These are phyloP conservation scores for Fusarium clavum DNA, from an alignment of 2,329 filamentous ascomycete genomes.

Conservation along the genomic window DNA sequence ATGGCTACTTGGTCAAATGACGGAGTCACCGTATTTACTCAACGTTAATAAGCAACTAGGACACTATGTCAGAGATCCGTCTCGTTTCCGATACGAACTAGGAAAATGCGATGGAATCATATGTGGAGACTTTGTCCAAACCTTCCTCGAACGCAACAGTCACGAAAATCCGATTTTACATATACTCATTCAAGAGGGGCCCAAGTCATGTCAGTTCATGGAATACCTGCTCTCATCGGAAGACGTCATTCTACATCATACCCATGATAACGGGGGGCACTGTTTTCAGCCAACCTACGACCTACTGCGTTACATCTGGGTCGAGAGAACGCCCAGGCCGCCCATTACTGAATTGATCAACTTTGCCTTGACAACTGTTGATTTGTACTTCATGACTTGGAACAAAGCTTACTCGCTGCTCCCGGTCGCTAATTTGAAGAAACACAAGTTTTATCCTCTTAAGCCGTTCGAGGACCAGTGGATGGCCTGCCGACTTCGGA, in stretches of 20 bases:
- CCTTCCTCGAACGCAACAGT: background rate
- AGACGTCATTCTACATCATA: too few species aligned
- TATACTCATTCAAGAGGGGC: background rate
- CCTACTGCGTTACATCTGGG: background rate
- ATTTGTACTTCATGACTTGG: conserved; percentile 1
- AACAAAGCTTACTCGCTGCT: conserved; percentile 5
- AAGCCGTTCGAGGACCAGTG: background rate
- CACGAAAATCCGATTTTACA: too few species aligned
- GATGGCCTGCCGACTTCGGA: background rate
- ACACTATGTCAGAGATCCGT: background rate
- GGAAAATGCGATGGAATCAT: background rate
- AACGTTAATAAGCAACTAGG: background rate
- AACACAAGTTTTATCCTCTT: background rate
- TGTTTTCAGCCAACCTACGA: background rate
- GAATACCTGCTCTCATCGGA: background rate
- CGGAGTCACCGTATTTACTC: background rate
- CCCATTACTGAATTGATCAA: background rate
- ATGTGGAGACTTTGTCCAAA: background rate
- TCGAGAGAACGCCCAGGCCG: background rate
- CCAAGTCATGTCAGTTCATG: background rate
- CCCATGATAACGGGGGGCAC: background rate
- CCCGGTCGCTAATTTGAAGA: background rate
- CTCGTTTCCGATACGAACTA: background rate
- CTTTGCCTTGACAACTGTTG: background rate
- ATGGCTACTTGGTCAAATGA: background rate